phyloP scores from a whole-genome alignment of 768 basidiomycete species.

The Xerocomellus chrysenteron region DNA sequence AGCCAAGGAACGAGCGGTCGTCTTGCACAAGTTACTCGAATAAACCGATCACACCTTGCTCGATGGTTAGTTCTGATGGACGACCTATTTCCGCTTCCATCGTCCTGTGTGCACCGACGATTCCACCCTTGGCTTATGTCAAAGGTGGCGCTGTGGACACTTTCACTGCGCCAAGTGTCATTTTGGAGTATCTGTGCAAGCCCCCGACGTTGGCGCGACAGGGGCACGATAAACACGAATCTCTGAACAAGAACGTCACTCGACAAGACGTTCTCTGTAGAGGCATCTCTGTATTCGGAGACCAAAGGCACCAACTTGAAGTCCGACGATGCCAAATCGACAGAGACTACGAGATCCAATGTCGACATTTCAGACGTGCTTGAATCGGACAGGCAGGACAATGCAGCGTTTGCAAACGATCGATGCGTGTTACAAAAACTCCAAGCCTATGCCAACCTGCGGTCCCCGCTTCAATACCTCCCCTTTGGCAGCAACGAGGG shows the following conservation, averaged over 20 bases:
- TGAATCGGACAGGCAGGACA: not conserved
- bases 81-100: no score
- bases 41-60: slow-evolving; percentile 2
- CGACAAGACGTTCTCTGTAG: no score
- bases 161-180: not conserved
- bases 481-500: slow-evolving; percentile 64
- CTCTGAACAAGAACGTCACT: no score
- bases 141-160: not conserved
- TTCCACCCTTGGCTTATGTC: not conserved
- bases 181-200: not conserved
- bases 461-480: slow-evolving; percentile 70
- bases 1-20: slow-evolving; percentile 23
- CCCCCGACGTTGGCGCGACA: not conserved
- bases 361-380: not conserved
- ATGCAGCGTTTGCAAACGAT: slow-evolving; percentile 9
- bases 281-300: no score
- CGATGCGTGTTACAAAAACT: slow-evolving; percentile 54
- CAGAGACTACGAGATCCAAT: no score
- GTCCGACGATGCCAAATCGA: no score
- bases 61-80: no score
- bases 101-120: not conserved
- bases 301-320: no score
- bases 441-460: slow-evolving; percentile 79
- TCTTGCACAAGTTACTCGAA: slow-evolving; percentile 24
- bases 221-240: not conserved